These are phyloP conservation scores for Curvularia spicifera DNA, from an alignment of 2,329 filamentous ascomycete genomes.

Conservation along the genomic window DNA sequence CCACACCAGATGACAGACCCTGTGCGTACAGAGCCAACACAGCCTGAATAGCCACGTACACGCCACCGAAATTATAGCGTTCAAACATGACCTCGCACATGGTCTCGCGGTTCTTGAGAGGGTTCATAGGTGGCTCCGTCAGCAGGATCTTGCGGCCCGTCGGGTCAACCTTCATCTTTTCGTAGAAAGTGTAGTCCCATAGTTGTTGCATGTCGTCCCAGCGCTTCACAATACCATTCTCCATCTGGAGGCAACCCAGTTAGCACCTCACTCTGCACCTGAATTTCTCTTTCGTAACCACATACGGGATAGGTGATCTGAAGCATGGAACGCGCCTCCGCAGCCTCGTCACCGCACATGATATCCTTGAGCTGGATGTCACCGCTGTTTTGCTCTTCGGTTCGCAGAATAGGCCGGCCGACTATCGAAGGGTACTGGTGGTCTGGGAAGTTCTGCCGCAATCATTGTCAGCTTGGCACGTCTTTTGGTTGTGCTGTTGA, in stretches of 20 bases:
- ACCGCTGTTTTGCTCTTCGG: constrained; percentile 80
- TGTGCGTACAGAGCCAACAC: constrained; percentile 96
- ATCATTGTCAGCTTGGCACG: constrained; percentile 13
- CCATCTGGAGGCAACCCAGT: constrained; percentile 69
- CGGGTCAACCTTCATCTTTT: constrained; percentile 94
- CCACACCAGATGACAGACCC: constrained; percentile 83
- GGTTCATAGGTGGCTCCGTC: constrained; percentile 98
- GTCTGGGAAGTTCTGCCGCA: constrained; percentile 88
- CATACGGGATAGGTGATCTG: constrained; percentile 93
- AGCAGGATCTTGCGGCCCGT: constrained; percentile 94
- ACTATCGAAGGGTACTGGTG: constrained; percentile 98
- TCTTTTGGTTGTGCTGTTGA: not conserved
- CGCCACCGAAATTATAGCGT: constrained; percentile 91
- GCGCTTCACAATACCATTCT: constrained; percentile 98
- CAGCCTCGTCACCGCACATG: constrained; percentile 99
- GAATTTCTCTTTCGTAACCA: constrained; percentile 16
- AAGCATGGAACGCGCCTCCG: constrained; percentile 93
- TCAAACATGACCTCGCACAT: constrained; percentile 99
- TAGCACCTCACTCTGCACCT: constrained; percentile 30
- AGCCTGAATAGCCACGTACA: constrained; percentile 97
- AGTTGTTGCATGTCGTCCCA: constrained; percentile 99
- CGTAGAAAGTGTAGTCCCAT: constrained; percentile 98
- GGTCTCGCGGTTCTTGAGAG: constrained; percentile 92
- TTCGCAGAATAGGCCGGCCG: constrained; percentile 94
- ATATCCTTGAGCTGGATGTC: constrained; percentile 90